Base-by-base conservation (phyloP, 192 early-diverging fungal genomes). In the Dissophora ornata region DNA sequence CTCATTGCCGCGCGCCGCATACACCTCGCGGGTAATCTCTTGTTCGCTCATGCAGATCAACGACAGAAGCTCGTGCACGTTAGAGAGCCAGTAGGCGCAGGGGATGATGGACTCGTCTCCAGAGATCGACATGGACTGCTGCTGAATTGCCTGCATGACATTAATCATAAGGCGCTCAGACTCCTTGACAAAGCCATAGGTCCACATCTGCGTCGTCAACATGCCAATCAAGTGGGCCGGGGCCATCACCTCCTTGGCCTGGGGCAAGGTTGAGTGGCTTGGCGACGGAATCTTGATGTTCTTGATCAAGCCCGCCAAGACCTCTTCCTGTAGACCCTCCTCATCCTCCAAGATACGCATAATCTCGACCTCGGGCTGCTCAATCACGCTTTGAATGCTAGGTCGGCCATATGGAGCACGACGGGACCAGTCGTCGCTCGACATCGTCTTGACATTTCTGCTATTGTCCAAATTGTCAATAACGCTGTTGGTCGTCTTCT, bases 51-150 rank as follows among this genome's bases (percentile, higher is more conserved):
- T 82, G 60, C 85, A 89, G 67, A 97, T 92, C 62, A 99, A 87
- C 24, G 95, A 95, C 70, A 97, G 79, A 21, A 99, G 84, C 82
- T 98, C 98, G 70, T 94, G 97, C 21, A 93, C 92, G 75, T 99
- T 99, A 16, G 95, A 96, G 25, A 98, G 84, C 98, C 98, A 98
- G 88, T 96, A 99, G 5, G 93, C 94, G 56, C 90, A 90, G 11
- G 90, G 93, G 81, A 77, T 79, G 48, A 88, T 83, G 5, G 93
- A 90, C 62, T 93, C 93, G 53, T 96, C 94, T 53, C 94, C 93
- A 48, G 57, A 73, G 46, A 73, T 71, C 44, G 85, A 84, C 56
- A 89, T 85, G n/a, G 87, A 90, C 62, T 90, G 88, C 50, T 90
- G 87, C 75, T 94, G 90, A 40, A 94, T 84, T 0, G 89, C 86